Evolutionary conservation across 2,329 filamentous ascomycete genomes (phyloP), one percentile per base, ranked within the genome.

Genomic region (Phaeosphaeriaceae sp.): DNA sequence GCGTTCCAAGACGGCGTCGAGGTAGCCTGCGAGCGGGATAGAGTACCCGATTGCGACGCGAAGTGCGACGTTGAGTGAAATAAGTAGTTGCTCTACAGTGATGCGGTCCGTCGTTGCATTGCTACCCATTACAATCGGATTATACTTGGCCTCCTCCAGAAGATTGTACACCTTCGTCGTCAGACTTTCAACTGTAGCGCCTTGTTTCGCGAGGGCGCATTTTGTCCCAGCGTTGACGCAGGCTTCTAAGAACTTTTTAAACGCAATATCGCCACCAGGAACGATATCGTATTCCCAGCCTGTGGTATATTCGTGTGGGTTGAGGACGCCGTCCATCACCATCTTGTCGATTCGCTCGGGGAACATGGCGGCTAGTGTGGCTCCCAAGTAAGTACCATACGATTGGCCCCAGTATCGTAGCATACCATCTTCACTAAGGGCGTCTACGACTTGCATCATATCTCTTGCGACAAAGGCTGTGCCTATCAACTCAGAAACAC

Each of bases 271-370:
- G 15, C 23, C 40, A 11, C n/a, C 11, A 5, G 30, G 18, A 9
- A 42, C 23, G 9, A 11, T 13, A 4, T 11, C 18, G 23, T 21
- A 17, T 13, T 33, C 17, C 18, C 32, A 29, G 16, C 18, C 37
- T 13, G 34, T 2, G 15, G 34, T 45, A 29, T 58, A 55, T 15
- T 55, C 35, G 5, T 50, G 9, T 5, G 42, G 6, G 30, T 77
- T 71, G 1, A 73, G 67, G 3, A 78, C 71, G 3, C 75, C 77
- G 50, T 80, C 77, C 1, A 79, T 23, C 29, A 66, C 38, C 9
- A 66, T 38, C 9, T 54, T 34, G 2, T 52, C 51, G 8, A 66
- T 55, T 7, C 57, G 44, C 6, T 58, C 51, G 1, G 64, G 63
- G 32, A 56, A 40, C 37, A 40, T 40, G 15, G 37, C 37, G 21